Evolutionary conservation across 1,284 basidiomycete species (phyloP).

Genomic region (Moniliella sp.): DNA sequence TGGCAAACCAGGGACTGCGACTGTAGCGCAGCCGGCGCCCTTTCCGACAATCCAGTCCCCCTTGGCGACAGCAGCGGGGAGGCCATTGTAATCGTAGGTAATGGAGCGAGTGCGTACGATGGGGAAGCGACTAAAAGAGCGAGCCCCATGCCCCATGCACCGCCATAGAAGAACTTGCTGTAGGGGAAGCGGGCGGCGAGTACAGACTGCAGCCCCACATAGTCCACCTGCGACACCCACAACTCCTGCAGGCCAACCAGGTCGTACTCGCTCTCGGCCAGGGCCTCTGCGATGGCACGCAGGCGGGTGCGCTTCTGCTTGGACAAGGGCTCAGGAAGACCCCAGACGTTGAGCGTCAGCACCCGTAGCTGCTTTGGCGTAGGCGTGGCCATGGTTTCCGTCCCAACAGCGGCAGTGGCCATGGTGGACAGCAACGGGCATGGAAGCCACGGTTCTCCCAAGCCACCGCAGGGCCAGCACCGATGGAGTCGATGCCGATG

Average conservation of each 20-base stretch:
- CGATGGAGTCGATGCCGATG: too few relatives aligned
- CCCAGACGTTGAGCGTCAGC: too few relatives aligned
- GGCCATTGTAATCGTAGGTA: slow-evolving; percentile 73
- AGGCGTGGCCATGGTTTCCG: too few relatives aligned
- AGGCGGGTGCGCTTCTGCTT: slow-evolving; percentile 7
- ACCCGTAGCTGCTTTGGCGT: too few relatives aligned
- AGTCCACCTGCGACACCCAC: slow-evolving; percentile 69
- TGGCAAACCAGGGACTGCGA: slow-evolving; percentile 33
- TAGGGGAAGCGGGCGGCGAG: slow-evolving; percentile 47
- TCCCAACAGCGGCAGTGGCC: too few relatives aligned
- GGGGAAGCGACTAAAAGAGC: slow-evolving; percentile 65
- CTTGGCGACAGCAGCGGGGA: slow-evolving; percentile 62
- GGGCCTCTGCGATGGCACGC: slow-evolving; percentile 13
- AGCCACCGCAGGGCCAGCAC: too few relatives aligned
- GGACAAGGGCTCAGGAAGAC: background rate
- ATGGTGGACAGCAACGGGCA: too few relatives aligned
- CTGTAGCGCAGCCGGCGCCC: slow-evolving; percentile 57
- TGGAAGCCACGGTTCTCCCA: too few relatives aligned
- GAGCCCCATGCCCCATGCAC: slow-evolving; percentile 77
- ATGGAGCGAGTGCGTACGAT: slow-evolving; percentile 56
- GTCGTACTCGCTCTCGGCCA: slow-evolving; percentile 42
- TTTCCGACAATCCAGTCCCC: slow-evolving; percentile 98
- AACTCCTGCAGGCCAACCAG: slow-evolving; percentile 79
- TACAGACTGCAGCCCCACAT: slow-evolving; percentile 48
- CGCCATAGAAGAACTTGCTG: slow-evolving; percentile 81